Evolutionary conservation across 768 basidiomycete species (phyloP).

Genomic region (Dioszegia hungarica): DNA sequence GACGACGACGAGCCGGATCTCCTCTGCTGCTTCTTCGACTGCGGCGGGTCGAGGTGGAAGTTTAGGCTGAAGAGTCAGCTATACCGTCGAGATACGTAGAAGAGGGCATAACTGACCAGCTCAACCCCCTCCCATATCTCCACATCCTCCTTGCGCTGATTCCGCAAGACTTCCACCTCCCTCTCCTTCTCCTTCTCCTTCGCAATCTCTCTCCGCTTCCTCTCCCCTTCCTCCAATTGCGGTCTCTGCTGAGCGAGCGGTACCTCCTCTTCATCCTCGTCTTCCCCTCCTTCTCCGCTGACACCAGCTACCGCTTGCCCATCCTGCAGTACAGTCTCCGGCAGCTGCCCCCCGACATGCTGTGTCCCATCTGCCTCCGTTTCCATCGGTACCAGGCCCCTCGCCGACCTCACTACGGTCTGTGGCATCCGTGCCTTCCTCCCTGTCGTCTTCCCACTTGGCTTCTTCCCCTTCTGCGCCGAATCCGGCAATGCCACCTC

Average conservation of each 20-base stretch:
- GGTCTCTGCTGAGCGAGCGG: conserved; percentile 54
- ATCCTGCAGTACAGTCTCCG: conserved; percentile 11
- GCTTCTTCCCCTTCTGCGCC: conserved; percentile 28
- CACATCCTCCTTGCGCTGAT: conserved; percentile 64
- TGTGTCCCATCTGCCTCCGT: conserved; percentile 59
- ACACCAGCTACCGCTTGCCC: conserved; percentile 1
- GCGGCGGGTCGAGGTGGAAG: conserved; percentile 68
- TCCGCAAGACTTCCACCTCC: conserved; percentile 45
- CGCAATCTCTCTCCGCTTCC: conserved; percentile 29
- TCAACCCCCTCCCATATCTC: conserved; percentile 47
- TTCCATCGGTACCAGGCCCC: conserved; percentile 38
- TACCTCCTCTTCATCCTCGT: conserved; percentile 55
- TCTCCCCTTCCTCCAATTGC: conserved; percentile 35
- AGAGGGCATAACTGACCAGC: conserved; percentile 30
- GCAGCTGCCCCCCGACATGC: conserved; percentile 58
- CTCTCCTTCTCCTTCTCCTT: conserved; percentile 40
- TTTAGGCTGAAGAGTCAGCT: conserved; percentile 41
- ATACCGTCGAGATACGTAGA: neutral
- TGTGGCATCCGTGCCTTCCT: conserved; percentile 35
- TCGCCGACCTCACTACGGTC: conserved; percentile 29
- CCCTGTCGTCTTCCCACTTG: conserved; percentile 22
- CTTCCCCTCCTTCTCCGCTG: conserved; percentile 16
- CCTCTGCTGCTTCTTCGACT: conserved; percentile 70
- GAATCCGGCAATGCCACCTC: conserved; percentile 5
- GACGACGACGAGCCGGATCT: conserved; percentile 78